A percentile compares a stretch with the other conserved stretches of the same genome.
Evolutionary conservation across 495 filamentous ascomycete species (phyloP).

Genomic region (Venustampulla echinocandica): DNA sequence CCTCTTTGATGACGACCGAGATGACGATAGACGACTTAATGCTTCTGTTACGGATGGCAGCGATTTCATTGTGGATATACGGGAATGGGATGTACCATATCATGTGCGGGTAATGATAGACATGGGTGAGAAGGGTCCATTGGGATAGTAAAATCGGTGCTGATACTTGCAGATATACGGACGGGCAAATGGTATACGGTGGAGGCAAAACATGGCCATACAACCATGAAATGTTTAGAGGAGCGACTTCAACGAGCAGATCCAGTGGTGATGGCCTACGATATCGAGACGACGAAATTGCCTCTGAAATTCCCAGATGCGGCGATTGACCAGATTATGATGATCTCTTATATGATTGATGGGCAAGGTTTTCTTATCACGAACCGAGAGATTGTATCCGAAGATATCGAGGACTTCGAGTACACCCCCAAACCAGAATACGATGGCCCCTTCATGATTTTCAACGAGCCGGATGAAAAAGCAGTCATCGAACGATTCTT

Average conservation of each 20-base stretch:
- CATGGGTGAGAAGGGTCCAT: constrained; percentile 47
- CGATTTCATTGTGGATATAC: constrained; percentile 97
- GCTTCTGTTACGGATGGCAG: constrained; percentile 73
- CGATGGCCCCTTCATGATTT: constrained; percentile 87
- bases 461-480: constrained; percentile 95
- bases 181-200: constrained; percentile 97
- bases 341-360: constrained; percentile 99
- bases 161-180: constrained; percentile 60
- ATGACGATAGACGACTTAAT: constrained; percentile 77
- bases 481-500: constrained; percentile 86
- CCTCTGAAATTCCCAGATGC: constrained; percentile 98
- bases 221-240: constrained; percentile 73
- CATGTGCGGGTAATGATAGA: constrained; percentile 98
- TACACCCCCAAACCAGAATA: constrained; percentile 98
- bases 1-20: constrained; percentile 87
- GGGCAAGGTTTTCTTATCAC: constrained; percentile 97
- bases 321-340: constrained; percentile 95
- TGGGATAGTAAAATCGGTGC: constrained; percentile 9
- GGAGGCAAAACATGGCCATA: constrained; percentile 83
- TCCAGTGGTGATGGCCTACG: constrained; percentile 91
- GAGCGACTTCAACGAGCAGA: constrained; percentile 84
- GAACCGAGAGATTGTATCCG: constrained; percentile 94
- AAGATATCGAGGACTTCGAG: constrained; percentile 96
- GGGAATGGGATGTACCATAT: constrained; percentile 98
- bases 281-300: constrained; percentile 97